Conservation (phyloP, 306 rosid genomes). For the Glycine latifolia region DNA sequence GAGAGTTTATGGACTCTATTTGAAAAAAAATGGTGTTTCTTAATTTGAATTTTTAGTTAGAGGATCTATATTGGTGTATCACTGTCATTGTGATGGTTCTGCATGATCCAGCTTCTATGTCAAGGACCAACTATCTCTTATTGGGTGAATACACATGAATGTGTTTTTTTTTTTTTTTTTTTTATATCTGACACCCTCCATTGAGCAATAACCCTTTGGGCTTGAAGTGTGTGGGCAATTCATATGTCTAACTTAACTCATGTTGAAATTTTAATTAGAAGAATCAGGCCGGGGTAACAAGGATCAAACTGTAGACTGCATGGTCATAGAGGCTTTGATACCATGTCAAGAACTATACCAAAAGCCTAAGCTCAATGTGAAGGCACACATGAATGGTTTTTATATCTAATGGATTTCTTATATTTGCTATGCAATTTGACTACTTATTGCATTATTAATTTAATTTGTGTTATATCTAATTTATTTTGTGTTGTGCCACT, state of each 20-base stretch:
- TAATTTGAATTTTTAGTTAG: background rate
- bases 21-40: background rate
- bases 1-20: background rate
- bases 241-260: background rate
- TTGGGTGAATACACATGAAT: background rate
- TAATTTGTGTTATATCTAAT: background rate
- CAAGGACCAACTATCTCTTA: background rate
- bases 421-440: constrained; percentile 2
- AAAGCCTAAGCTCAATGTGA: background rate
- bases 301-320: background rate
- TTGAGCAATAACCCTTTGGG: background rate
- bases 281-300: background rate
- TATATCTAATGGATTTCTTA: background rate
- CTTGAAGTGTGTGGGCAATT: background rate
- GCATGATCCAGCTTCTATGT: background rate
- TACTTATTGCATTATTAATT: constrained; percentile 10
- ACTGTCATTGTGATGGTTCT: background rate
- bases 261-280: constrained; percentile 9
- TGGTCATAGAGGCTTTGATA: constrained; percentile 6
- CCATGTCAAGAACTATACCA: background rate
- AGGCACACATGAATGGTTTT: background rate
- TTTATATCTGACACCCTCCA: background rate
- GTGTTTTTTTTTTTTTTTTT: background rate
- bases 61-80: background rate
- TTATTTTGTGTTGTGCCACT: background rate